Evolutionary conservation across 1,284 basidiomycete genomes (phyloP), one percentile per base, ranked within the genome.

Genomic region (Bondarzewia mesenterica): DNA sequence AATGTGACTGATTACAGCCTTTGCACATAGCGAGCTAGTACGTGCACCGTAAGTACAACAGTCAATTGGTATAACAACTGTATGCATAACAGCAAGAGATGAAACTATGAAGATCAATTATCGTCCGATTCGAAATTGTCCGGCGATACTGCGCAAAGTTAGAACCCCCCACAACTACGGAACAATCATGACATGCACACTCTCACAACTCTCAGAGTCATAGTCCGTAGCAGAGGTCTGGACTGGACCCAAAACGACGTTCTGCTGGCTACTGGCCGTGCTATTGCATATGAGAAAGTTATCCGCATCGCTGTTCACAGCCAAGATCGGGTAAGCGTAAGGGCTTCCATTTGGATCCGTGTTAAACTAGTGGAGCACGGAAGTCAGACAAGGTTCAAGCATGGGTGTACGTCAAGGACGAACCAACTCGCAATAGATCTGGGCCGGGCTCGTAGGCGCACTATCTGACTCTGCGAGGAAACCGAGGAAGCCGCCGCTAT

Each of bases 131-230:
- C n/a, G n/a, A n/a, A n/a, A n/a, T n/a, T n/a, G n/a, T n/a, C n/a
- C n/a, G n/a, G n/a, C n/a, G n/a, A n/a, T n/a, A n/a, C n/a, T n/a
- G n/a, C n/a, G n/a, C n/a, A n/a, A n/a, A n/a, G n/a, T n/a, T n/a
- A n/a, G n/a, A n/a, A 35, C 32, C 8, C n/a, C n/a, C n/a, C n/a
- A 43, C 15, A 25, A 43, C 18, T 45, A n/a, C 47, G 53, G 52
- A 40, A 48, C 10, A 8, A 45, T 25, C 36, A 37, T 18, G 6
- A 37, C 12, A 22, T 48, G 39, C 10, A 42, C 46, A 38, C 26
- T 26, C 25, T 42, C 20, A 22, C 46, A 48, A 14, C 10, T 48
- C 8, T 14, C 14, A 20, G 21, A 29, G 14, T 32, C 46, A 25
- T 42, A 48, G 21, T 7, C 27, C 5, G 40, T 42, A 32, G 39